phyloP scores from a whole-genome alignment of 1,284 basidiomycete species.

The Sanguinoderma infundibulare region DNA sequence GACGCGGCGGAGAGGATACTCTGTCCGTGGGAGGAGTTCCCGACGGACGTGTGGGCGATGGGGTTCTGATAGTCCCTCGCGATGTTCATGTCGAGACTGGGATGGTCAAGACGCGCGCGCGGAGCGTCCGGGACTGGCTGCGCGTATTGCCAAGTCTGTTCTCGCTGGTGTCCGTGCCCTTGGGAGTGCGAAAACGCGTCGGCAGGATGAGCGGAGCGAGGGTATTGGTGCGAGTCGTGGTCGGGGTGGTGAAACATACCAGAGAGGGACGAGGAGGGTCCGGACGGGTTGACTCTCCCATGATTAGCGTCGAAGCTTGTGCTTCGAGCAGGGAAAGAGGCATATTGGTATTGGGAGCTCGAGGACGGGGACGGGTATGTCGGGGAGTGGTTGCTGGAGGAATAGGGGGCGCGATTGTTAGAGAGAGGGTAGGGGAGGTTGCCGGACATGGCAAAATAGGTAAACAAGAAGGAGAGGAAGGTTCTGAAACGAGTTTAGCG shows the following conservation, averaged over 20 bases:
- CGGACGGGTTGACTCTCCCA: conserved; percentile 17
- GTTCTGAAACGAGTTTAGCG: conserved; percentile 18
- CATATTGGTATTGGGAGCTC: conserved; percentile 17
- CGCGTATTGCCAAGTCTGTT: conserved; percentile 19
- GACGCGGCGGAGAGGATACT: conserved; percentile 1
- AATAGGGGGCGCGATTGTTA: conserved; percentile 26
- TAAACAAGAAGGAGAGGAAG: conserved; percentile 1
- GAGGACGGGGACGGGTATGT: conserved; percentile 14
- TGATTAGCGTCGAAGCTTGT: conserved; percentile 17
- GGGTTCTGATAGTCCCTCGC: conserved; percentile 15
- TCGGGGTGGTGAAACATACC: conserved; percentile 27
- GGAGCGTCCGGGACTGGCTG: conserved; percentile 9
- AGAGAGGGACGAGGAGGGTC: conserved; percentile 21
- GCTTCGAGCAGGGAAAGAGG: conserved; percentile 12
- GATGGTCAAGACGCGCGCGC: conserved; percentile 18
- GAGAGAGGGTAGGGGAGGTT: conserved; percentile 28
- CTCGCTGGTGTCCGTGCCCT: conserved; percentile 8
- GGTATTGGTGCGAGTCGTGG: conserved; percentile 23
- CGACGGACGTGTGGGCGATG: conserved; percentile 10
- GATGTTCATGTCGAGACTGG: conserved; percentile 10
- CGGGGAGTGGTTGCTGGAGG: conserved; percentile 9
- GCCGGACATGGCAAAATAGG: conserved; percentile 22
- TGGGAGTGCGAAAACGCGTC: conserved; percentile 21
- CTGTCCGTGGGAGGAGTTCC: conserved; percentile 20
- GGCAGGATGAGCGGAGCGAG: conserved; percentile 12